phyloP scores from a whole-genome alignment of 345 rosid species.

The Mallotus nudiflorus region DNA sequence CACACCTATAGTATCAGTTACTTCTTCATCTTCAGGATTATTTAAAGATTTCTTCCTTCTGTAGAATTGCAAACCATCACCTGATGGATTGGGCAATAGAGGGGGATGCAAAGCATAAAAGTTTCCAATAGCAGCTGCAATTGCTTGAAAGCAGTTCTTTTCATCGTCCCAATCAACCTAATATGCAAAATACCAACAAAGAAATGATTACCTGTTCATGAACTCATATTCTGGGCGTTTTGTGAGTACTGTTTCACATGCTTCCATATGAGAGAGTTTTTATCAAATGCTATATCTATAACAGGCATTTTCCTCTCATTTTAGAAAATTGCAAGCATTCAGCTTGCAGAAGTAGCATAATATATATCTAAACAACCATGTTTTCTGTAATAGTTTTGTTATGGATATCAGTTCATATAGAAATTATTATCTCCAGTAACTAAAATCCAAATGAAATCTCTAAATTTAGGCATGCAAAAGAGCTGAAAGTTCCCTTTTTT shows the following conservation, averaged over 20 bases:
- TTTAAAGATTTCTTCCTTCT: constrained; percentile 37
- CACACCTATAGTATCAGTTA: constrained; percentile 41
- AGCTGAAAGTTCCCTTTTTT: background rate
- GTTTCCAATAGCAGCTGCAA: constrained; percentile 89
- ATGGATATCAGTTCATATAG: background rate
- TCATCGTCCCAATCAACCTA: constrained; percentile 94
- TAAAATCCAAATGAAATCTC: background rate
- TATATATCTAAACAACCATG: background rate
- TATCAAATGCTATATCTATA: background rate
- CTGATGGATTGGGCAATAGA: constrained; percentile 80
- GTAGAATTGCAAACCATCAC: constrained; percentile 67
- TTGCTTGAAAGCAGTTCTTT: constrained; percentile 72
- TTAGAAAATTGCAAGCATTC: background rate
- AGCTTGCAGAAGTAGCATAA: background rate
- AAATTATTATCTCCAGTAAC: background rate
- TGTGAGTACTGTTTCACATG: background rate
- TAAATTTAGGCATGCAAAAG: constrained; percentile 4
- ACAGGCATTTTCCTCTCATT: too few relatives aligned
- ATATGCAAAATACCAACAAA: constrained; percentile 13
- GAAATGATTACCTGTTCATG: background rate
- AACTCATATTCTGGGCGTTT: constrained; percentile 2
- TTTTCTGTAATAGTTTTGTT: background rate
- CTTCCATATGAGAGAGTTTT: background rate
- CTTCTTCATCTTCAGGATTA: constrained; percentile 36
- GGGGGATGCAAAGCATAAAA: constrained; percentile 95